Conservation (phyloP, 208 protist genomes). For the Tetramitus jugosus region DNA sequence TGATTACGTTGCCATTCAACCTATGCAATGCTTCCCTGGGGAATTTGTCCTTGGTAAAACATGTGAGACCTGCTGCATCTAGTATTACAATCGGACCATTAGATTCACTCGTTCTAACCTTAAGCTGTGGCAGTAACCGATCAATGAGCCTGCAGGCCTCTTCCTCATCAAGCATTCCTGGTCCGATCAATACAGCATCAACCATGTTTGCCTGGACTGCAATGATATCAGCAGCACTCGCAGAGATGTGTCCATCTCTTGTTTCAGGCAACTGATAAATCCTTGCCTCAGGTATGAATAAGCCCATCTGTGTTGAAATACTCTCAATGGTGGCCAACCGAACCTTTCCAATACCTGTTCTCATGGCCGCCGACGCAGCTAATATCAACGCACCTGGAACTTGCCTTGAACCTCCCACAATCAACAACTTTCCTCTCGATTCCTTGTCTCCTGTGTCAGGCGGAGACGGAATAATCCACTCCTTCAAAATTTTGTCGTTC, state of each 20-base stretch:
- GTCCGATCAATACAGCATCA: background rate
- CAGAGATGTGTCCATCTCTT: background rate
- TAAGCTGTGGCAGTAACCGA: background rate
- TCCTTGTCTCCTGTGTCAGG: too few relatives aligned
- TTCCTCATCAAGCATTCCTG: background rate
- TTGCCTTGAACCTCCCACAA: background rate
- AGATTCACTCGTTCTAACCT: background rate
- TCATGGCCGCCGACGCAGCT: background rate
- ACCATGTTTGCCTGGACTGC: background rate
- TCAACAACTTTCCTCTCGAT: background rate
- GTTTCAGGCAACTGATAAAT: background rate
- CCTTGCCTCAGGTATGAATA: background rate
- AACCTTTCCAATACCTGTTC: background rate
- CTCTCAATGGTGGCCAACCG: background rate
- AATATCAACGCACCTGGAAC: background rate
- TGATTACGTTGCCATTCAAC: background rate
- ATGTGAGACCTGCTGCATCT: background rate
- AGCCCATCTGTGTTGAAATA: background rate
- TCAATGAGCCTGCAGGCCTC: background rate
- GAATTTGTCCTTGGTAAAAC: background rate
- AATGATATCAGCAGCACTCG: background rate
- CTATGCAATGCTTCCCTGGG: background rate
- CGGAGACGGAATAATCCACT: too few relatives aligned
- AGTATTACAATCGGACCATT: background rate
- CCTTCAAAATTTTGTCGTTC: too few relatives aligned